Base-by-base conservation (phyloP, 192 early-diverging fungal genomes). In the Jimgerdemannia flammicorona region DNA sequence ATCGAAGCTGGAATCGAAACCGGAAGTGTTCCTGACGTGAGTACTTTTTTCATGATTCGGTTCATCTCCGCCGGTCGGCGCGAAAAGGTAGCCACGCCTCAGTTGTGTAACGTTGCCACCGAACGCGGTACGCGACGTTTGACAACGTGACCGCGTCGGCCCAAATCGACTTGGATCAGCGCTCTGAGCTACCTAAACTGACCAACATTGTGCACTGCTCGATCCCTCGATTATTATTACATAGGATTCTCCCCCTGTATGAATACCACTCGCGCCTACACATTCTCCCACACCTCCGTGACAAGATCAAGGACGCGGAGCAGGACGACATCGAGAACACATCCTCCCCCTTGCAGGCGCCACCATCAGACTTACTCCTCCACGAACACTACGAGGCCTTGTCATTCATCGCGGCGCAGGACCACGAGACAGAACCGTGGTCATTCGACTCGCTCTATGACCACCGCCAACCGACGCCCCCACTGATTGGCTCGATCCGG, bases 1-100 rank as follows among this genome's bases (percentile, higher is more conserved):
- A 43, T 72, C 66, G 18, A 79, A 69, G 2, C 40, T 83, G 1
- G 75, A 79, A 49, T 68, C 65, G 19, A 69, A 70, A 59, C 68
- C 73, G 18, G 81, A 83, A 43, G 78, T 83, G 18, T 83, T 79
- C 69, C 68, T 83, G 64, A 83, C 81, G 81, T 79, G 79, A 69
- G 73, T 49, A 59, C 14, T 59, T 59, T 2, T 14, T 14, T 59
- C 2, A n/a, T n/a, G n/a, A n/a, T n/a, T n/a, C n/a, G n/a, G n/a
- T 59, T 59, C 14, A 6, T 59, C 8, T 59, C 49, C 29, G 0
- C 29, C 29, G 29, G 29, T 29, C 29, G 29, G 29, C 29, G 29
- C 29, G 29, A 29, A 29, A 29, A 29, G 29, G 29, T 29, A 29
- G 29, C 29, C 29, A 29, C 29, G 29, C 29, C 29, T 29, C 29